These are phyloP conservation scores for Beauveria brongniartii DNA, from an alignment of 2,329 filamentous ascomycete species.

Conservation along the genomic window DNA sequence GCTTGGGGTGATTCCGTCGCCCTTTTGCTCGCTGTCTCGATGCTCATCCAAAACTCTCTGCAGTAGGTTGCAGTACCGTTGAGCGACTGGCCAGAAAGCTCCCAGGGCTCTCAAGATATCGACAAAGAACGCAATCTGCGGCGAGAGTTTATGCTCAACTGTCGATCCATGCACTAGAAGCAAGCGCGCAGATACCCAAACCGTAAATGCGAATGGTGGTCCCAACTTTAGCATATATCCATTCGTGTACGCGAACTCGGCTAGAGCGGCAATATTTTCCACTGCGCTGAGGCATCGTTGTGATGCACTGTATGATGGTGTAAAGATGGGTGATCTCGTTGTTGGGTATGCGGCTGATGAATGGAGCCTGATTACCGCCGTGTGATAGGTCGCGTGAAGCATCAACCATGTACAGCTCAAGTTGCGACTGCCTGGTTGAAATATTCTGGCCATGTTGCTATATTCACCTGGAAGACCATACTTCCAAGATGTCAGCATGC, in stretches of 20 bases:
- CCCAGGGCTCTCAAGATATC: conserved; percentile 76
- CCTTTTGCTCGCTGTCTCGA: conserved; percentile 65
- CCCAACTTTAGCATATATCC: conserved; percentile 72
- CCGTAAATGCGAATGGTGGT: conserved; percentile 82
- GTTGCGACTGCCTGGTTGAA: conserved; percentile 60
- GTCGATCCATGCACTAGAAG: conserved; percentile 86
- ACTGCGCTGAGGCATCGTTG: conserved; percentile 79
- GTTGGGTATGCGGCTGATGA: conserved; percentile 91
- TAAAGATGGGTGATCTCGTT: conserved; percentile 80
- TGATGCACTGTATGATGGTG: conserved; percentile 75
- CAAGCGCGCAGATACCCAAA: conserved; percentile 85
- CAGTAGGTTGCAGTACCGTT: conserved; percentile 70
- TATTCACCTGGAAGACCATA: conserved; percentile 76
- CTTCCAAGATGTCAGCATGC: conserved; percentile 73
- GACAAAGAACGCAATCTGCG: conserved; percentile 74
- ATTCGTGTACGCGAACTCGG: conserved; percentile 69
- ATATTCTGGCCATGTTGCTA: conserved; percentile 72
- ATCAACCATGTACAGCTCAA: conserved; percentile 82
- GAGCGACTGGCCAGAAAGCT: conserved; percentile 76
- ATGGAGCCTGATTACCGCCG: conserved; percentile 80
- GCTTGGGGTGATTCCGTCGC: conserved; percentile 68
- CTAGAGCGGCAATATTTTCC: conserved; percentile 70
- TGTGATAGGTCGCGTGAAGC: conserved; percentile 85
- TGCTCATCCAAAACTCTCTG: conserved; percentile 82
- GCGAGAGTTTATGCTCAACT: conserved; percentile 73